phyloP scores from a whole-genome alignment of 352 stramenopile genomes.

The Lagenidium sp. region DNA sequence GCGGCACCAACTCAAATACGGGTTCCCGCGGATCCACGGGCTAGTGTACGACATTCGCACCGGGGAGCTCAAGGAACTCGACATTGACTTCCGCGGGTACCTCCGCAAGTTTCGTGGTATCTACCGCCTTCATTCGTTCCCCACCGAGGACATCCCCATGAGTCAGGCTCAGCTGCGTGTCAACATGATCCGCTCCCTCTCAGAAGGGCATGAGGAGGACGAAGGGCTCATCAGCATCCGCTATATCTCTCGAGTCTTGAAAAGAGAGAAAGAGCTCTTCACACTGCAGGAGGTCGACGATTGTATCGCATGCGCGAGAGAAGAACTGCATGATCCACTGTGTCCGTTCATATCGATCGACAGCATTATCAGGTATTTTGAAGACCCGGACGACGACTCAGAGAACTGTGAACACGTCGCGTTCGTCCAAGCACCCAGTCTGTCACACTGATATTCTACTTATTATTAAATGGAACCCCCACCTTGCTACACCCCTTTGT shows the following conservation, averaged over 20 bases:
- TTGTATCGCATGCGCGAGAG: constrained; percentile 26
- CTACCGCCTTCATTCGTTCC: constrained; percentile 47
- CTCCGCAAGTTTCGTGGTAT: constrained; percentile 34
- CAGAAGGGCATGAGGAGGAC: constrained; percentile 53
- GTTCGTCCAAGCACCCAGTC: too few species aligned
- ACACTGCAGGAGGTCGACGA: constrained; percentile 32
- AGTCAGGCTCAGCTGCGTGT: constrained; percentile 36
- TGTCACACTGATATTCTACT: too few species aligned
- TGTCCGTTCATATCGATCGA: constrained; percentile 32
- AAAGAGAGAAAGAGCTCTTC: constrained; percentile 48
- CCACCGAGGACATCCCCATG: constrained; percentile 35
- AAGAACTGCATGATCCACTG: constrained; percentile 19
- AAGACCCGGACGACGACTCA: neutral
- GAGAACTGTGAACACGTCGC: neutral
- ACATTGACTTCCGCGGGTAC: constrained; percentile 59
- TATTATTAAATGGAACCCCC: too few species aligned
- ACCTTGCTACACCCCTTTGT: too few species aligned
- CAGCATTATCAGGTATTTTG: constrained; percentile 30
- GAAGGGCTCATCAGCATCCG: constrained; percentile 32
- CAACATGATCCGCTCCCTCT: constrained; percentile 47
- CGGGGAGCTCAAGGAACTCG: constrained; percentile 46
- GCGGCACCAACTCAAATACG: constrained; percentile 49
- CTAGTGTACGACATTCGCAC: constrained; percentile 65
- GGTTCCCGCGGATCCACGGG: constrained; percentile 58
- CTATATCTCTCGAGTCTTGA: constrained; percentile 51